Conservation (phyloP, 208 protist species). For the Lotmaria passim region DNA sequence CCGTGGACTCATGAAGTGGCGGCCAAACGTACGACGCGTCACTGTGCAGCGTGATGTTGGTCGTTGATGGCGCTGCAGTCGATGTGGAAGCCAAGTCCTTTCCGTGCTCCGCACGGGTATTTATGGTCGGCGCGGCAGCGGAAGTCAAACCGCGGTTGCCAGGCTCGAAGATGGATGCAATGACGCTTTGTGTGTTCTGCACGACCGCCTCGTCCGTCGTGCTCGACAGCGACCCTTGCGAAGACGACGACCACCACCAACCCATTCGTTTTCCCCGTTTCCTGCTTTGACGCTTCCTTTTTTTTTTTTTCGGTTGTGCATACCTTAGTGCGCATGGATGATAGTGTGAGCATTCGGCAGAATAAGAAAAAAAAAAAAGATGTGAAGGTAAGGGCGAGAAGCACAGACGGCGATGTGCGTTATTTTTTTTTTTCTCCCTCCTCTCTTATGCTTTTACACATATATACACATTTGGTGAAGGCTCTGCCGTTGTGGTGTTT, state of each 20-base stretch:
- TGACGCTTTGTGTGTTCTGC: constrained; percentile 18
- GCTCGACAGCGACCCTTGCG: background rate
- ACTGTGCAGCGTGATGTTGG: background rate
- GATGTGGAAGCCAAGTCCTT: background rate
- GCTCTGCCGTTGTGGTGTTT: no score
- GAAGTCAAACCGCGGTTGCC: constrained; percentile 8
- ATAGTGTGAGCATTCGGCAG: background rate
- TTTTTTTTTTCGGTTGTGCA: background rate
- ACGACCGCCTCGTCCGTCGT: background rate
- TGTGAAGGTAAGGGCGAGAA: background rate
- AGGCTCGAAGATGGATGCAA: constrained; percentile 25
- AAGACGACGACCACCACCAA: constrained; percentile 17
- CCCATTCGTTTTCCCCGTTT: constrained; percentile 6
- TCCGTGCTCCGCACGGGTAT: background rate
- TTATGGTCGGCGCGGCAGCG: background rate
- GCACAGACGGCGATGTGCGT: background rate
- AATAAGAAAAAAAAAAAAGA: constrained; percentile 19
- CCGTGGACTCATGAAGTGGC: background rate
- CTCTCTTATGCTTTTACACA: background rate
- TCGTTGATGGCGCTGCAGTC: background rate
- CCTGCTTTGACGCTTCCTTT: background rate
- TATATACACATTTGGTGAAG: no score
- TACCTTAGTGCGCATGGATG: background rate
- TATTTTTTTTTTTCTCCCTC: background rate
- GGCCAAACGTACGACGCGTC: background rate